phyloP scores from a whole-genome alignment of 2,329 filamentous ascomycete genomes.

The Botrytis deweyae region DNA sequence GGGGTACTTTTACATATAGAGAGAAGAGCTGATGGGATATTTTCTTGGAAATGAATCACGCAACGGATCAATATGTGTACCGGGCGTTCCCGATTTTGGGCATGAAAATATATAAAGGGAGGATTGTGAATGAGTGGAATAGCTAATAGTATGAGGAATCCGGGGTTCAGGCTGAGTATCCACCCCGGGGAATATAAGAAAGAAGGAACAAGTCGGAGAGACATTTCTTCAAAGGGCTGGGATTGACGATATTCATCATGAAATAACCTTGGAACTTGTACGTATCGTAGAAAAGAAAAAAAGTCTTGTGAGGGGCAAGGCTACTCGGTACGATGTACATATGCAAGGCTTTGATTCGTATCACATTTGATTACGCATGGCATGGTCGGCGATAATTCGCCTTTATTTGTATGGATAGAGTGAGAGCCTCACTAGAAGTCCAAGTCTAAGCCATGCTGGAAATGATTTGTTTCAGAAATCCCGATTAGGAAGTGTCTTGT shows the following conservation, averaged over 20 bases:
- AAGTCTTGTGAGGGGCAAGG: slow-evolving; percentile 8
- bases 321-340: slow-evolving; percentile 4
- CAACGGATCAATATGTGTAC: not conserved
- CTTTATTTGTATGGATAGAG: not conserved
- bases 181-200: not conserved
- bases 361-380: not conserved
- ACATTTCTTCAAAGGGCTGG: not conserved
- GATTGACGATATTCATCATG: not conserved
- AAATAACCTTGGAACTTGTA: not conserved
- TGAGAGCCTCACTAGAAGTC: slow-evolving; percentile 10
- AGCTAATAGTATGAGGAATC: not conserved
- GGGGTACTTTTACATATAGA: not conserved
- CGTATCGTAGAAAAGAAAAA: not conserved
- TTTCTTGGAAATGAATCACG: not conserved
- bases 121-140: not conserved
- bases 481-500: not conserved
- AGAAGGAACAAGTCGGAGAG: slow-evolving; percentile 3
- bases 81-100: slow-evolving; percentile 14
- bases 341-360: slow-evolving; percentile 13
- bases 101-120: slow-evolving; percentile 11
- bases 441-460: slow-evolving; percentile 8
- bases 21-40: not conserved
- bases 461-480: not conserved
- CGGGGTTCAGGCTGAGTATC: not conserved
- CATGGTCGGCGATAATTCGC: slow-evolving; percentile 17